Conservation (phyloP, 768 basidiomycete genomes). For the Auricularia sp. region DNA sequence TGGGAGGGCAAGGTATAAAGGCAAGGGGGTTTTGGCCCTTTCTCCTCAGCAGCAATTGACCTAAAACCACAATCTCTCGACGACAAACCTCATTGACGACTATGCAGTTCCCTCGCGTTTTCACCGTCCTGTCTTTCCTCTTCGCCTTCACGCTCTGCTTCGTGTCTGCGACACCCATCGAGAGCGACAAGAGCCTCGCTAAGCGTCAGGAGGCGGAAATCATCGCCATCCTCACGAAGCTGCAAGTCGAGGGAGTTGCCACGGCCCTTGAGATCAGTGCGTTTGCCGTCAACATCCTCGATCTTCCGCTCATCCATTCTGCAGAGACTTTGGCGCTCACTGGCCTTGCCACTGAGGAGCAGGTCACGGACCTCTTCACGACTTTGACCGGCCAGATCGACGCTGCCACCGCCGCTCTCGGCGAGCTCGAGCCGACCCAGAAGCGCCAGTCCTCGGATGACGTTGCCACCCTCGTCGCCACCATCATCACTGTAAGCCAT, state of each 20-base stretch:
- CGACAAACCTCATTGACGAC: background rate
- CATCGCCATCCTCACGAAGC: slow-evolving; percentile 13
- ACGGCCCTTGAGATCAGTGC: slow-evolving; percentile 18
- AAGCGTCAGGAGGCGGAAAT: slow-evolving; percentile 15
- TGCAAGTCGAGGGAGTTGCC: slow-evolving; percentile 14
- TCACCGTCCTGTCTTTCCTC: background rate
- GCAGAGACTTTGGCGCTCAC: background rate
- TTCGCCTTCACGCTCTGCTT: slow-evolving; percentile 1
- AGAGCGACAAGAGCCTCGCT: background rate
- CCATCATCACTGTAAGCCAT: slow-evolving; percentile 13
- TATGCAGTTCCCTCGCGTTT: slow-evolving; percentile 2
- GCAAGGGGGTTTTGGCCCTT: too few relatives aligned
- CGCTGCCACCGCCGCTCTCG: slow-evolving; percentile 15
- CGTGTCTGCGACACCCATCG: background rate
- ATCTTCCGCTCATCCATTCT: background rate
- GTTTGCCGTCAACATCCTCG: background rate
- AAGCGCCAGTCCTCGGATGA: slow-evolving; percentile 19
- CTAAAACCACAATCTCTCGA: background rate
- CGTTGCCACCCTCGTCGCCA: slow-evolving; percentile 19
- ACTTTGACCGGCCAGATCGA: slow-evolving; percentile 16
- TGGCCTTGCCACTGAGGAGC: slow-evolving; percentile 15
- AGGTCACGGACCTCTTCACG: slow-evolving; percentile 16
- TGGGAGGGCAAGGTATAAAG: too few relatives aligned
- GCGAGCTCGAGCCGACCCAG: slow-evolving; percentile 8
- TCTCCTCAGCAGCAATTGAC: too few relatives aligned